Conservation (phyloP, 257 asterid species). For the Phtheirospermum japonicum region DNA sequence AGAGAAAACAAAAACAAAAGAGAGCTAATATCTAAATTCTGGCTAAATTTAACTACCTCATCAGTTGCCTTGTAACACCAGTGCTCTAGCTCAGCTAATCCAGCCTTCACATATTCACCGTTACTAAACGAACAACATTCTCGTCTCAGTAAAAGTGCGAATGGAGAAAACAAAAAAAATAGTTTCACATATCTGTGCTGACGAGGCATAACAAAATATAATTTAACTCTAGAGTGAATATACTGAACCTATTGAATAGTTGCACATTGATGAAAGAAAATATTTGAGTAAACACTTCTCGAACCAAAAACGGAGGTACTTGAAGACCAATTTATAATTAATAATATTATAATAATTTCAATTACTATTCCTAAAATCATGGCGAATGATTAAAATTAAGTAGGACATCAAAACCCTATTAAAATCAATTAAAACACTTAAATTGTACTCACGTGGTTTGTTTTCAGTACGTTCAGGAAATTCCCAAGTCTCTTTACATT, state of each 20-base stretch:
- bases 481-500: conserved; percentile 68
- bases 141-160: conserved; percentile 87
- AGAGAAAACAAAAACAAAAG: too few species aligned
- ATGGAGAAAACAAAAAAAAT: conserved; percentile 21
- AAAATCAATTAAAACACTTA: conserved; percentile 6
- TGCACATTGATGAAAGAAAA: conserved; percentile 96
- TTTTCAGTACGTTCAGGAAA: conserved; percentile 61
- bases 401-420: conserved; percentile 6
- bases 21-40: too few species aligned
- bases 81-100: conserved; percentile 96
- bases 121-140: conserved; percentile 99
- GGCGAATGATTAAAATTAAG: not conserved
- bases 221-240: not conserved
- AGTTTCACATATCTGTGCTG: conserved; percentile 8
- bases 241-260: conserved; percentile 82
- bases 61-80: conserved; percentile 99
- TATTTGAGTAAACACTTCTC: too few species aligned
- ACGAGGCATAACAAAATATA: conserved; percentile 7
- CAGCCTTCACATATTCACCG: conserved; percentile 98
- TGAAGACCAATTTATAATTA: too few species aligned
- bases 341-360: too few species aligned
- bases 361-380: conserved; percentile 20
- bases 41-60: conserved; percentile 48
- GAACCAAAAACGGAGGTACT: conserved; percentile 98
- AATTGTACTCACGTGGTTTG: conserved; percentile 79